These are phyloP conservation scores for Trichomonas tenax DNA, from an alignment of 208 protist species.

Conservation along the genomic window DNA sequence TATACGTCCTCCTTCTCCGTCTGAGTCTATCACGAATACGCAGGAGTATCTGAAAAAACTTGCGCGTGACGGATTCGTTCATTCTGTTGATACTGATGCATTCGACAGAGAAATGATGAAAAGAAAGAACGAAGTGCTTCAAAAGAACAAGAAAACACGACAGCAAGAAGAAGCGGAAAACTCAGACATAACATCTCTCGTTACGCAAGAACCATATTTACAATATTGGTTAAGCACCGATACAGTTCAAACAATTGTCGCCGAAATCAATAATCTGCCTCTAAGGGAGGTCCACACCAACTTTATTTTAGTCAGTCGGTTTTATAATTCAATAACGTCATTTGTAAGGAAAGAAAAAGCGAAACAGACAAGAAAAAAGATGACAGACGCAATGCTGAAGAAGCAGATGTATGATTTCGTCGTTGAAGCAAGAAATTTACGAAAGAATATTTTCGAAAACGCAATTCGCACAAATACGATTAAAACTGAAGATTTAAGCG, in stretches of 20 bases:
- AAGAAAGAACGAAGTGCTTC: background rate
- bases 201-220: background rate
- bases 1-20: background rate
- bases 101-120: background rate
- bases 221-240: background rate
- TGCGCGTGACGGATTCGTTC: background rate
- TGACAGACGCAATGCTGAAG: background rate
- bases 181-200: background rate
- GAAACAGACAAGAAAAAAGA: background rate
- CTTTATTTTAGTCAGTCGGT: background rate
- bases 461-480: background rate
- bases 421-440: background rate
- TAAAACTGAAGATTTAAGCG: background rate
- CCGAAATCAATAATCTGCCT: background rate
- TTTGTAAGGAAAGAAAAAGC: background rate
- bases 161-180: background rate
- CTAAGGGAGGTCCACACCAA: background rate
- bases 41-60: background rate
- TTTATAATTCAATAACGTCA: background rate
- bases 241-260: background rate
- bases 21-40: background rate
- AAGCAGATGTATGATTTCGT: background rate
- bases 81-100: background rate
- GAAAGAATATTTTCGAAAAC: background rate
- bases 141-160: background rate